phyloP scores from a whole-genome alignment of 1,139 yeast genomes.

The Pneumocystis wakefieldiae region DNA sequence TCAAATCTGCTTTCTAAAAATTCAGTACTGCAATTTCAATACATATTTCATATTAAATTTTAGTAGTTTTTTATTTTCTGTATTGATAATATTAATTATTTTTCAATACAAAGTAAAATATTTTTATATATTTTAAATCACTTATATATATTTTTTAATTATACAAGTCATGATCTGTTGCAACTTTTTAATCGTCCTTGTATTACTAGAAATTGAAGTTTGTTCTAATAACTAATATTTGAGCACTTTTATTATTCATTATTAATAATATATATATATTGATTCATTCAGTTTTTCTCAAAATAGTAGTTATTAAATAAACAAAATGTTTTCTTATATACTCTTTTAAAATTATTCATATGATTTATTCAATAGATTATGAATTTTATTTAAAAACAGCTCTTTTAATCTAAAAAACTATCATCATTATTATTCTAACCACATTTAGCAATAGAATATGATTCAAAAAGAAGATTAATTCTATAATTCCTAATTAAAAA shows the following conservation, averaged over 20 bases:
- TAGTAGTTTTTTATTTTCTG: background rate
- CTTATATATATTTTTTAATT: background rate
- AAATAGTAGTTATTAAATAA: background rate
- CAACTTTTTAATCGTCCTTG: background rate
- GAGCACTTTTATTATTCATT: background rate
- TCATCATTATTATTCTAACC: background rate
- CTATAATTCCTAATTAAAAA: background rate
- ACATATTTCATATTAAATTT: no score
- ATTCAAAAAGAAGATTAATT: background rate
- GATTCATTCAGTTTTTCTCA: background rate
- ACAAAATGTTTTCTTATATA: background rate
- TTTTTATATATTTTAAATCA: background rate
- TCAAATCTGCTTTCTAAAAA: no score
- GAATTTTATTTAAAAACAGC: background rate
- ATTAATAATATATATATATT: background rate
- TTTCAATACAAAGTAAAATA: background rate
- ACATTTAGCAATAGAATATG: background rate
- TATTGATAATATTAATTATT: background rate
- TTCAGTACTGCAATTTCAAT: no score
- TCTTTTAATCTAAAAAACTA: background rate
- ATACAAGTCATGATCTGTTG: background rate
- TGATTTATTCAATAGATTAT: background rate
- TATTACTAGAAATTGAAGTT: no score
- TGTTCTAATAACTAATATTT: background rate
- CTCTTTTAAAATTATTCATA: background rate